Conservation (phyloP, 2,329 filamentous ascomycete species). For the Colletotrichum sp. region DNA sequence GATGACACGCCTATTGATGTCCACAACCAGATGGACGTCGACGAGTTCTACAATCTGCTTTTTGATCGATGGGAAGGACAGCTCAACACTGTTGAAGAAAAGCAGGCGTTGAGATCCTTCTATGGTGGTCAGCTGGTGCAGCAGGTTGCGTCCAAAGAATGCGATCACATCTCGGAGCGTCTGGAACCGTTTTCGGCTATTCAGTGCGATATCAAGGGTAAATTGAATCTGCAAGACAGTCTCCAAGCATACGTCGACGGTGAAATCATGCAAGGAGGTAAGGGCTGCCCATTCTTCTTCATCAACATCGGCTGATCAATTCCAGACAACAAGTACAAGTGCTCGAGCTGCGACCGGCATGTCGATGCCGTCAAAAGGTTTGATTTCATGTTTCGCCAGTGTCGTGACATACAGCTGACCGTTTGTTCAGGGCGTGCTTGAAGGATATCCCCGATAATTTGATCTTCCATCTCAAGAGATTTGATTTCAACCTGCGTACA, state of each 20-base stretch:
- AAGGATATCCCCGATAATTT: conserved; percentile 93
- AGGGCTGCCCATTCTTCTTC: conserved; percentile 23
- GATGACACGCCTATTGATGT: conserved; percentile 86
- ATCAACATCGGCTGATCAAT: background rate
- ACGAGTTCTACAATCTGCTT: conserved; percentile 94
- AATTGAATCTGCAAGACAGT: conserved; percentile 82
- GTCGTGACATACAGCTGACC: background rate
- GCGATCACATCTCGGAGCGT: conserved; percentile 88
- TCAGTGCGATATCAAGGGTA: conserved; percentile 95
- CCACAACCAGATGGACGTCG: conserved; percentile 94
- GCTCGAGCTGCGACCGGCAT: conserved; percentile 84
- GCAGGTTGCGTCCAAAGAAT: conserved; percentile 95
- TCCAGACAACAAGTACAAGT: conserved; percentile 95
- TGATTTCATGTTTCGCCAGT: conserved; percentile 13
- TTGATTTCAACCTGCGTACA: conserved; percentile 79
- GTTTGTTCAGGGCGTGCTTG: conserved; percentile 72
- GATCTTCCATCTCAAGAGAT: conserved; percentile 92
- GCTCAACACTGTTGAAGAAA: conserved; percentile 70
- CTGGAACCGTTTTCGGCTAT: conserved; percentile 93
- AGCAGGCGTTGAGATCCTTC: conserved; percentile 77
- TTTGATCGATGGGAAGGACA: conserved; percentile 92
- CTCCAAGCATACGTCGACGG: conserved; percentile 95
- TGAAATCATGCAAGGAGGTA: conserved; percentile 91
- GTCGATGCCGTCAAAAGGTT: conserved; percentile 92
- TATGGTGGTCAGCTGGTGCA: conserved; percentile 93